Base-by-base conservation (phyloP, 371 early-diverging fungal genomes). In the Entomophthora muscae region DNA sequence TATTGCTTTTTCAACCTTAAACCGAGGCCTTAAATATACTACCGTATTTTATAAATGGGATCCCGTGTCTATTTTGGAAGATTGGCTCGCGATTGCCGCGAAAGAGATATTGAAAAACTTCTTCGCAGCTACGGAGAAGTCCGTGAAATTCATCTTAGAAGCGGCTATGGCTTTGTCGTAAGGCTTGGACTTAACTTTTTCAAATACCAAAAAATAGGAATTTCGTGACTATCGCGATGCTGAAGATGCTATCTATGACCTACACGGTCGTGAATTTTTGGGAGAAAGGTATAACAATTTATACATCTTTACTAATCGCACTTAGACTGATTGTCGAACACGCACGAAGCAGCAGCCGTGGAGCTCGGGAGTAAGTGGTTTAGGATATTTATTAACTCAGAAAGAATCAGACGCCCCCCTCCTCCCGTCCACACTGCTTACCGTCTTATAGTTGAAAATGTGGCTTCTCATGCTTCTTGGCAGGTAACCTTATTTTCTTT, bases 401-500 rank as follows among this genome's bases (percentile, higher is more conserved):
- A 42, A 10, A 12, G 54, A 23, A 22, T 32, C 32, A 53, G 63
- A 53, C 70, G 72, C 67, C 77, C 76, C 65, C 76, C 76, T 17
- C 77, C 77, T 33, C 78, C 78, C 57, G 70, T 71, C 65, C 68
- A 76, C 64, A 76, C 83, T 61, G 78, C 76, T 54, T 75, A 85
- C 63, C 79, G 87, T 54, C 70, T 87, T 64, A 76, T 82, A 66
- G 79, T 87, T 55, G 84, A 83, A 61, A 82, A 82, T 67, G 76
- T 87, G 63, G 77, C 87, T 65, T 74, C 81, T 55, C 79, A 84
- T 65, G 79, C 80, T 69, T 83, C 76, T 78, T 87, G 87, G 87
- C 87, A 87, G 86, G 87, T 87, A 84, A 53, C 55, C 66, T 56
- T 61, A 52, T 42, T 61, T 64, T 64, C 52, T 69, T 69, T 32